Evolutionary conservation across 2,329 filamentous ascomycete genomes (phyloP), one percentile per base, ranked within the genome.

Genomic region (Monosporascus sp.): DNA sequence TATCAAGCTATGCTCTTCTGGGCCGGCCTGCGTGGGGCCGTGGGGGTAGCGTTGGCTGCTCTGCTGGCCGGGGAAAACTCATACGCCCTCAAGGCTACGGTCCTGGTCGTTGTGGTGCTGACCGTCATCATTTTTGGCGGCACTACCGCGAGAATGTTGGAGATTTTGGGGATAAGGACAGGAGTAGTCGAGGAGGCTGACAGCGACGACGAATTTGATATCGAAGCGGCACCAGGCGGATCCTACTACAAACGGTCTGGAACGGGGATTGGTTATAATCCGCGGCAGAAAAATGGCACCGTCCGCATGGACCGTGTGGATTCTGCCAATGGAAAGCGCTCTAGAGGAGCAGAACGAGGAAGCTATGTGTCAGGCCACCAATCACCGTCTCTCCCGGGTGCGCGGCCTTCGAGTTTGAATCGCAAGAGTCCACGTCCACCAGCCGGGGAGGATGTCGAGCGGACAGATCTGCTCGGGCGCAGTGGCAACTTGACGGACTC

Each of bases 1-100:
- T 96, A 97, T 71, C 94, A 97, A 71, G 91, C 89, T n/a, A 97
- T 99, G 94, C 83, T 99, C n/a, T 99, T 96, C 74, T 99, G 94
- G 94, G 94, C 94, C 17, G 94, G 94, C 25, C 79, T 99, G 31
- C 89, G 94, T 57, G 94, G 94, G 63, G 94, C 94, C 47, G 94
- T 99, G 62, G 94, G 94, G 53, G 94, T 99, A 37, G 94, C 94
- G 2, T 78, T 99, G 47, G 94, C 94, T 35, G 93, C 93, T 22
- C 88, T 95, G 25, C 80, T 99, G 47, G 86, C 83, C 0, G 94
- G 92, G 46, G 83, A 85, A 50, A 94, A 96, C 65, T 85, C 85
- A 1, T 87, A 86, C 53, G 89, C 90, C 1, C 78, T 99, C 37
- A 88, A 91, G 62, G 94, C 94, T 6, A 99, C 94, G 0, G 93